Base-by-base conservation (phyloP, 331 rosid species). In the Acacia concinna region DNA sequence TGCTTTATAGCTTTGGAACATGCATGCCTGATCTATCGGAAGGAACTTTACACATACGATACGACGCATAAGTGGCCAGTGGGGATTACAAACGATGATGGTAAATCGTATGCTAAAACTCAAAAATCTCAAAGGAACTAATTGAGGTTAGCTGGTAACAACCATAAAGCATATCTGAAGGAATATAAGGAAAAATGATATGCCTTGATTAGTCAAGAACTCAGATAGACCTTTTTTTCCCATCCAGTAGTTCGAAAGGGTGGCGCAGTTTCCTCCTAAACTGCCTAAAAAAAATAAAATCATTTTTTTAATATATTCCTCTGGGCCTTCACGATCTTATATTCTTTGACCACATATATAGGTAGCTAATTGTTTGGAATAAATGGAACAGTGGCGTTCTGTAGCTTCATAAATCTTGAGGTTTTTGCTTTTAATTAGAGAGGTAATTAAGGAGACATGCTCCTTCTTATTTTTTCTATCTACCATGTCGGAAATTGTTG, bases 361-460 rank as follows among this genome's bases (percentile, higher is more conserved):
- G 82, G 82, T 59, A 51, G 17, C 65, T 44, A 60, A 59, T 70
- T 70, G 54, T 71, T 62, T 79, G 78, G 78, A 79, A 79, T 79
- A 60, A 32, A 62, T 79, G 77, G 64, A 69, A 31, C 60, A 69
- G 38, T 41, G 44, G 46, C 37, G 14, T 5, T 28, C 14, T 20
- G 43, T 15, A 11, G 66, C 65, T 68, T 27, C 14, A 40, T 28
- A 9, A 20, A 20, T 47, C 44, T 68, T 8, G 23, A 38, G 54
- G 52, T 15, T 43, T 62, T 46, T 21, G 38, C 54, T 49, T 76
- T 21, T 21, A 12, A 40, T 47, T 11, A 56, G 21, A 17, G 35
- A 49, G 11, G 17, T 54, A 31, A 30, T 40, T 35, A 51, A 5
- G 59, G 28, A 51, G n/a, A 25, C 8, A 18, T 17, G 0, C 1